Evolutionary conservation across 345 rosid genomes (phyloP), one percentile per base, ranked within the genome.

Genomic region (Citrus sp.): DNA sequence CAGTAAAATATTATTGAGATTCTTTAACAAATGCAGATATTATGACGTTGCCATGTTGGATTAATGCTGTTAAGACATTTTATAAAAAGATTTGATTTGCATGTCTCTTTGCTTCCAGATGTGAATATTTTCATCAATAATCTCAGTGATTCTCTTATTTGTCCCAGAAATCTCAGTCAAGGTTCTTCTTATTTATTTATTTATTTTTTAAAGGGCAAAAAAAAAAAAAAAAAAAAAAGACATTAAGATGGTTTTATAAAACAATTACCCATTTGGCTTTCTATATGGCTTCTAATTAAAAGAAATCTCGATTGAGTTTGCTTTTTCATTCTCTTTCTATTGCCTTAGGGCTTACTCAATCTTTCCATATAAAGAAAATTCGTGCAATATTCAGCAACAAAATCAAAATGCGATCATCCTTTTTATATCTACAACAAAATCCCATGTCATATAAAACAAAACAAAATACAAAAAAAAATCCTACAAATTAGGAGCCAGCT

Each of bases 101-200:
- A 3, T 27, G 59, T 69, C 28, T 25, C 32, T 51, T n/a, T 14
- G 58, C n/a, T 46, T 69, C 58, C 19, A 7, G 32, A 13, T 6
- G 22, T 18, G n/a, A 30, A 32, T 34, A 65, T 65, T 30, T 65
- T 65, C 68, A 65, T 32, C 18, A 64, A 65, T 1, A 10, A 18
- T 7, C 7, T 34, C 2, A 65, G 13, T 18, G 69, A 34, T 34
- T 9, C 70, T 70, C 35, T 70, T 25, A 16, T 27, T 70, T 49
- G 24, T 46, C 37, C 60, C 1, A 70, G 73, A 70, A 70, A 69
- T 69, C 35, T 46, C 54, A 42, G 56, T 42, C 72, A 46, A 69
- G 19, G 8, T 0, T 46, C 5, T 46, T 12, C 51, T 42, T 42
- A 0, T 12, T 42, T 42, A 42, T 12, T 42, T 42, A 10, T 10